Evolutionary conservation across 2,329 filamentous ascomycete species (phyloP), one percentile per base, ranked within the genome.

Genomic region (Cladobotryum mycophilum): DNA sequence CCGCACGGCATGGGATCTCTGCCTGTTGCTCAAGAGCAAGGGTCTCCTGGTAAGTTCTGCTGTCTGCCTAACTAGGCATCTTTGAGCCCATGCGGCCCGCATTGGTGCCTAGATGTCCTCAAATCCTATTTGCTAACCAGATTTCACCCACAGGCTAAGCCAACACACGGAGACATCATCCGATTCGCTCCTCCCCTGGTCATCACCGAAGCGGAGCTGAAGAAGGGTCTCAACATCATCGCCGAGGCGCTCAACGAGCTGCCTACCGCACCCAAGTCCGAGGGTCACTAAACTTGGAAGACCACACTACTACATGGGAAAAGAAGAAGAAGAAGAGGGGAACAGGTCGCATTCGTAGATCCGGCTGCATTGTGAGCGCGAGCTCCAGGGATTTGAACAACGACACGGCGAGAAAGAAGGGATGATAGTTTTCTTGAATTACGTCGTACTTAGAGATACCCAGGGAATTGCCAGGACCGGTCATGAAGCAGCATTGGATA

Each of bases 91-190:
- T 4, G 37, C 7, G 44, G 17, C 45, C 13, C 20, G 40, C 36
- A n/a, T n/a, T 50, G 22, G 14, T 45, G 42, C 12, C 36, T 51
- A 45, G 34, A 51, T 41, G 9, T 38, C 13, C 36, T 9, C 36
- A n/a, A n/a, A 38, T 12, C 2, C 36, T n/a, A n/a, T 33, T 20
- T 51, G 45, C 49, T 41, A 22, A 43, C 33, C 41, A 14, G 37
- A 35, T 48, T 11, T 35, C 34, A 20, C 14, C 15, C 35, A 36
- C 67, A 95, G 89, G 93, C 93, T 62, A 99, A 99, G 80, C 93
- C 93, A 30, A 99, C 93, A 6, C 93, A 99, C 70, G 86, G 95
- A 65, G 96, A 97, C 71, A 97, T 99, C 68, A 99, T 99, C 67
- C 88, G 93, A 52, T 86, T 99, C 55, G 93, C 93, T n/a, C 93